Percentiles rank a stretch among this genome's conserved stretches.
These are phyloP conservation scores for Debaryomycetaceae sp. DNA, from an alignment of 1,139 yeast genomes.

Conservation along the genomic window DNA sequence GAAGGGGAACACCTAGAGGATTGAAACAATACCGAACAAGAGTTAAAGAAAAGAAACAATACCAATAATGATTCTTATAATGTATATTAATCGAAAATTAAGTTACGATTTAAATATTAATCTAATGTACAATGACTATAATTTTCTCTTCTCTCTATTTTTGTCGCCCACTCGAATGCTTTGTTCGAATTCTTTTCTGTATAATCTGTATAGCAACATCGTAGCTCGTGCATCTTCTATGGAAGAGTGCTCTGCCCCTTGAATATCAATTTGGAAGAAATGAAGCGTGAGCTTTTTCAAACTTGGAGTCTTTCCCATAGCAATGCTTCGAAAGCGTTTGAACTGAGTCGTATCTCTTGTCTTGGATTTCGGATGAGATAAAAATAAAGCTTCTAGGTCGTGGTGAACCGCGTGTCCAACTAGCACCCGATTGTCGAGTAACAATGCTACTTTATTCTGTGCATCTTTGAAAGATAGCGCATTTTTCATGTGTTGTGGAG, in stretches of 20 bases:
- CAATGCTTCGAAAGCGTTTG: constrained; percentile 52
- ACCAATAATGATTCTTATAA: neutral
- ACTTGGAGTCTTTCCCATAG: constrained; percentile 69
- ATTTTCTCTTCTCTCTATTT: neutral
- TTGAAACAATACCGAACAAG: constrained; percentile 6
- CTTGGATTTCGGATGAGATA: constrained; percentile 62
- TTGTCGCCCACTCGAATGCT: constrained; percentile 1
- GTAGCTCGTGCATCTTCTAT: constrained; percentile 90
- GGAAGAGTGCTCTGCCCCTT: constrained; percentile 75
- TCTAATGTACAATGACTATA: neutral
- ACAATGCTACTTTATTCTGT: constrained; percentile 49
- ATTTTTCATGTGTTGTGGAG: constrained; percentile 60
- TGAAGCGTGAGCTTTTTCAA: constrained; percentile 62
- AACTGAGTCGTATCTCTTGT: constrained; percentile 76
- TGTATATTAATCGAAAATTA: neutral
- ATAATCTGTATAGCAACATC: constrained; percentile 68
- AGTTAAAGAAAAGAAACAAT: neutral
- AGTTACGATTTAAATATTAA: neutral
- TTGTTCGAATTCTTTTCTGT: constrained; percentile 59
- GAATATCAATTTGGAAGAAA: constrained; percentile 61
- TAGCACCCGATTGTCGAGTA: constrained; percentile 51
- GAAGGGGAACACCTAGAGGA: constrained; percentile 38
- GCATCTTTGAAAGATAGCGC: constrained; percentile 70
- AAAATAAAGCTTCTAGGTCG: constrained; percentile 64
- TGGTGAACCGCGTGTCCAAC: constrained; percentile 87